Evolutionary conservation across 495 filamentous ascomycete genomes (phyloP).

Genomic region (Penicillium angulare): DNA sequence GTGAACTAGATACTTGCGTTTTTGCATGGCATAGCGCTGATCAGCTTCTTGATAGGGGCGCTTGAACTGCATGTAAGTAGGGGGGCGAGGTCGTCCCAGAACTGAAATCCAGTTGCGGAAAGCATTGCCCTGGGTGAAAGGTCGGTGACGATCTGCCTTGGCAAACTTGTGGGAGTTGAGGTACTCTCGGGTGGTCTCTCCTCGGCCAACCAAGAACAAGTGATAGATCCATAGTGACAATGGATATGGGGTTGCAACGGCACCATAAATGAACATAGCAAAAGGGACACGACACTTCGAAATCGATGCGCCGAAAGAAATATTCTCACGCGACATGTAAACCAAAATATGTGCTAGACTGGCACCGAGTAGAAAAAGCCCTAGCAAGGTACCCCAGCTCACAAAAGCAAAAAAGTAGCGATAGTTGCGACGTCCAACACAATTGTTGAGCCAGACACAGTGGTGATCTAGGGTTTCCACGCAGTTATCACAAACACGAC

Average conservation of each 20-base stretch:
- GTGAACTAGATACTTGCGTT: conserved; percentile 50
- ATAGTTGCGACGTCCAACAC: conserved; percentile 95
- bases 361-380: conserved; percentile 70
- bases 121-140: conserved; percentile 77
- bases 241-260: conserved; percentile 75
- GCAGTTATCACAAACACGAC: conserved; percentile 94
- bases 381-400: conserved; percentile 68
- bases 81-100: conserved; percentile 77
- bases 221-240: conserved; percentile 84
- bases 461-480: conserved; percentile 98
- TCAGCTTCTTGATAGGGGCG: conserved; percentile 73
- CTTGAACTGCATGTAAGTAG: conserved; percentile 91
- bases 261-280: conserved; percentile 82
- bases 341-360: conserved; percentile 76
- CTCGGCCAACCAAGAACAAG: conserved; percentile 81
- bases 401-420: conserved; percentile 96
- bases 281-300: conserved; percentile 73
- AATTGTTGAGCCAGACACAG: conserved; percentile 99
- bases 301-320: conserved; percentile 67
- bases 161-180: conserved; percentile 92
- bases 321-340: conserved; percentile 56
- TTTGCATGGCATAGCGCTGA: conserved; percentile 70
- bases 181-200: conserved; percentile 94
- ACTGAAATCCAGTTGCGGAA: conserved; percentile 80
- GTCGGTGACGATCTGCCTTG: conserved; percentile 85